phyloP scores from a whole-genome alignment of 208 protist species.

The Trypanosoma theileri region DNA sequence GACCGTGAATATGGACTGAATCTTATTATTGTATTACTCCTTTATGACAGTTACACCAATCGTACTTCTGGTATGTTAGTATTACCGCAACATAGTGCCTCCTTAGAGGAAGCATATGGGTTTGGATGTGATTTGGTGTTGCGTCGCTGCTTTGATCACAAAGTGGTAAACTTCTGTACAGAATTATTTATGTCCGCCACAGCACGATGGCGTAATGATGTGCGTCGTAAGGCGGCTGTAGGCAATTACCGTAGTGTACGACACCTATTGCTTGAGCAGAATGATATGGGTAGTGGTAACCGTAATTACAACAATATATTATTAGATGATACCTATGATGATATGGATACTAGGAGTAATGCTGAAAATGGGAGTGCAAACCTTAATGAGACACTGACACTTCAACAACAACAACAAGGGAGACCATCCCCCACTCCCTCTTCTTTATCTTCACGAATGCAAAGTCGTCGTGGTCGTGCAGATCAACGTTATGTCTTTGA shows the following conservation, averaged over 20 bases:
- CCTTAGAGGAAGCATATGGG: slow-evolving; percentile 61
- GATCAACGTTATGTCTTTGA: no score
- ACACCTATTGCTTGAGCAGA: slow-evolving; percentile 27
- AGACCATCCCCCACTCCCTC: no score
- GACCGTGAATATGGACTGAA: slow-evolving; percentile 64
- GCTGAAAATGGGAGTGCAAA: no score
- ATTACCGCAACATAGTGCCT: slow-evolving; percentile 45
- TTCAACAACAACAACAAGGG: no score
- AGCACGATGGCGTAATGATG: slow-evolving; percentile 75
- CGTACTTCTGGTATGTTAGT: slow-evolving; percentile 41
- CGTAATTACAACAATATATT: not conserved
- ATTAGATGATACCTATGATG: not conserved
- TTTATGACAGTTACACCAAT: slow-evolving; percentile 32
- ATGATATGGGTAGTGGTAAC: not conserved
- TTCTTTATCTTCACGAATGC: no score
- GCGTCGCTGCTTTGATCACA: slow-evolving; percentile 71
- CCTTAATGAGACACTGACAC: not conserved
- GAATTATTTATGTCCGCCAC: slow-evolving; percentile 65
- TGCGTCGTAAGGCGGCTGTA: slow-evolving; percentile 65
- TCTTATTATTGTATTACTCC: slow-evolving; percentile 67
- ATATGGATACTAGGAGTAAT: not conserved
- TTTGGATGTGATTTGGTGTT: slow-evolving; percentile 80
- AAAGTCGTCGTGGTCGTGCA: no score
- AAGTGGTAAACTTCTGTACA: slow-evolving; percentile 75
- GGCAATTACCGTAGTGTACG: slow-evolving; percentile 79